Evolutionary conservation across 1,284 basidiomycete genomes (phyloP).

Genomic region (Austropuccinia psidii): DNA sequence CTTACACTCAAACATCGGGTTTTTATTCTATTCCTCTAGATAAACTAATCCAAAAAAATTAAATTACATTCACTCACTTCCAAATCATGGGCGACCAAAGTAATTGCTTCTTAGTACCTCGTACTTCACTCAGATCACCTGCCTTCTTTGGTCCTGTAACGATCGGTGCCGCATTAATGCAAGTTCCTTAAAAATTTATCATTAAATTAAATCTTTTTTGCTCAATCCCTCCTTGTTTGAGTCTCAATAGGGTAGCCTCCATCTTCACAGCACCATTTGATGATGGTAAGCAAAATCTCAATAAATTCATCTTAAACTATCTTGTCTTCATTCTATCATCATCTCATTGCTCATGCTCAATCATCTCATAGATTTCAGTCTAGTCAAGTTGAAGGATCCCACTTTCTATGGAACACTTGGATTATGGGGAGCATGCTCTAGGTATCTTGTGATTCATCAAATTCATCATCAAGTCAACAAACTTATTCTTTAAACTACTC

Average conservation of each 20-base stretch:
- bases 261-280: conserved; percentile 31
- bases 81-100: neutral
- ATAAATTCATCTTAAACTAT: neutral
- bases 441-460: neutral
- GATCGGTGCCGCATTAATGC: conserved; percentile 15
- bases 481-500: neutral
- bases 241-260: conserved; percentile 7
- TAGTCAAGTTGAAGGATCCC: neutral
- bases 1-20: too few species aligned
- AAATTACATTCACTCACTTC: too few species aligned
- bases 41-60: too few species aligned
- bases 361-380: conserved; percentile 5
- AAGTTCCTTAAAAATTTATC: neutral
- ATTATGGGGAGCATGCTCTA: conserved; percentile 28
- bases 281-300: neutral
- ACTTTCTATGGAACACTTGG: conserved; percentile 17
- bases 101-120: conserved; percentile 15
- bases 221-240: neutral
- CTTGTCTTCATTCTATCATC: neutral
- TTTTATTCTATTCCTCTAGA: too few species aligned
- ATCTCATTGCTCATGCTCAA: neutral
- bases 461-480: neutral
- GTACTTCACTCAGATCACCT: conserved; percentile 25
- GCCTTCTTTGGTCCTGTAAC: conserved; percentile 24
- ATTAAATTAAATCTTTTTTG: neutral